Evolutionary conservation across 176 grass and related monocot species (phyloP), one percentile per base, ranked within the genome.

Genomic region (Cocos nucifera): DNA sequence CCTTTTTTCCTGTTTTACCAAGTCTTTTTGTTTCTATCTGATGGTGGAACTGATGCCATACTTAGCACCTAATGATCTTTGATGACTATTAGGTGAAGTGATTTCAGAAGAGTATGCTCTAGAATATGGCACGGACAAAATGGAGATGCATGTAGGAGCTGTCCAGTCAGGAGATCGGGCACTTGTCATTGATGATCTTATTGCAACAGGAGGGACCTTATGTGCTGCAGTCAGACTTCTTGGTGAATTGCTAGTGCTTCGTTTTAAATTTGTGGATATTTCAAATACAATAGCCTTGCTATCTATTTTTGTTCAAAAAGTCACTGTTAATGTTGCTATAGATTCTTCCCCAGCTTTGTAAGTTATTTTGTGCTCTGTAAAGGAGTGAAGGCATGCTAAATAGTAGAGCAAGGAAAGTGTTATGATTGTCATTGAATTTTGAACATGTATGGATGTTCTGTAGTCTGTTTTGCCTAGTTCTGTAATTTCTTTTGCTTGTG

Each of bases 131-230:
- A 98, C 84, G 1, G 93, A 98, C 78, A 80, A 27, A 58, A 92
- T 98, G 18, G 87, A 98, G 73, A 98, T 98, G 84, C 93, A 98
- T 73, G 87, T 98, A 68, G 93, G 84, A 69, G 93, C 93, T 63
- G 84, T 92, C 19, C 73, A 89, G 51, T 53, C 78, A 20, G 83
- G 78, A 32, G 87, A 86, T 21, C 73, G 56, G 44, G 85, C 49
- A 19, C 57, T 98, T 67, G 61, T 98, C 5, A 79, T 98, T 29
- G 93, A 98, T 17, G 93, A 98, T 86, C 84, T 98, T 61, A 85
- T 98, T 57, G 93, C 87, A 15, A 98, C 93, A 17, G 87, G 93
- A 56, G 93, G 93, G 48, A 92, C 93, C 54, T 72, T 98, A 21
- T 70, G 22, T 77, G 93, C 87, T 24, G 87, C 93, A 59, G 73